Evolutionary conservation across 108 stramenopile genomes (phyloP), one percentile per base, ranked within the genome.

Genomic region (Conticribra guillardii): DNA sequence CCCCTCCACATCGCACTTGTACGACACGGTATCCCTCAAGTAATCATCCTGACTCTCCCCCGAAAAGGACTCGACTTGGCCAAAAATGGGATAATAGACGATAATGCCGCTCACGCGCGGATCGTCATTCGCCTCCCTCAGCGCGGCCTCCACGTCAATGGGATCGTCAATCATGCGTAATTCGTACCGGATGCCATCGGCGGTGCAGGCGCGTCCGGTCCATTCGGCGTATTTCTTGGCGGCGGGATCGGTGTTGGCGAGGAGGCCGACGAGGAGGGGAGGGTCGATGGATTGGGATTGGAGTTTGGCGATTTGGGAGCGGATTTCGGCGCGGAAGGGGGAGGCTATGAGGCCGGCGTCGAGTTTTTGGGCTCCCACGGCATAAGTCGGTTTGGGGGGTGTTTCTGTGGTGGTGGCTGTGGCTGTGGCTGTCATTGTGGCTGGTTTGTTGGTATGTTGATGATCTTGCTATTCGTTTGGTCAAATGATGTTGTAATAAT

Each of bases 21-120:
- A 55, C 31, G 92, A 90, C 15, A 98, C 92, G 7, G 86, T 79
- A 75, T 98, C 98, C 41, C 98, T 84, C n/a, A 98, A 75, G 72
- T 97, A 97, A 78, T 98, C 98, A 80, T 98, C 98, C 73, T 97
- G 96, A 67, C 84, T 84, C 22, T 88, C 94, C 15, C 98, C 98
- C 50, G 81, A 92, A 67, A 96, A 98, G 17, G 90, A 91, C 56
- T 96, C 96, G 23, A 90, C 87, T 54, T 92, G 89, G 11, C 97
- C 98, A 69, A 98, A 98, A 62, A 97, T 96, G 45, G 98, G 98
- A 81, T 98, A 98, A 73, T 98, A 98, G 16, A 98, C 96, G 69
- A 98, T 96, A 53, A 98, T 96, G 27, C 98, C 98, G 71, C 96
- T 96, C 44, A 98, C 97, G 19, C 87, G 83, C 5, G 94, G 94